Conservation (phyloP, 495 filamentous ascomycete species). For the Amphirosellinia nigrospora region DNA sequence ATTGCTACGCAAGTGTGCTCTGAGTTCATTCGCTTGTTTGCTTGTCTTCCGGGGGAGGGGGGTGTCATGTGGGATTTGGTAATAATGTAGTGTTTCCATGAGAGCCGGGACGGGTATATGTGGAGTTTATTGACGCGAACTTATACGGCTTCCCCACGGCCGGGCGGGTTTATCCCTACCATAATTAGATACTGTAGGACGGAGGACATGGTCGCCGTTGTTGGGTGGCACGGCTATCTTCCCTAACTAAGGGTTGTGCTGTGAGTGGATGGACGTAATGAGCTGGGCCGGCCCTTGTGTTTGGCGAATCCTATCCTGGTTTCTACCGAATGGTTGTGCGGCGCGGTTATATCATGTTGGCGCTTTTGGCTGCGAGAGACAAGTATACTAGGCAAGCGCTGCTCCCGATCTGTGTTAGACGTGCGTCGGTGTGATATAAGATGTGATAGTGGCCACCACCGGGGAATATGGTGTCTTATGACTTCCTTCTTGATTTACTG, state of each 20-base stretch:
- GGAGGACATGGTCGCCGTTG: slow-evolving; percentile 4
- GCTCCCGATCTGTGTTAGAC: neutral
- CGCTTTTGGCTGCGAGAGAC: neutral
- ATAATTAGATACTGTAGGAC: slow-evolving; percentile 22
- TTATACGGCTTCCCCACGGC: slow-evolving; percentile 2
- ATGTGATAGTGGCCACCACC: neutral
- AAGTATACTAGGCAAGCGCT: neutral
- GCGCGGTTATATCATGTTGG: neutral
- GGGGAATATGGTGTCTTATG: neutral
- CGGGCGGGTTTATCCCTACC: neutral
- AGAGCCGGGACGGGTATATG: slow-evolving; percentile 7
- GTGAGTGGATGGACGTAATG: slow-evolving; percentile 1
- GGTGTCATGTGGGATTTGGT: neutral
- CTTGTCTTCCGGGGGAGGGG: neutral
- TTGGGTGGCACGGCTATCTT: slow-evolving; percentile 9
- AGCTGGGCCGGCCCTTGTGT: slow-evolving; percentile 4
- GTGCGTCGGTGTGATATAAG: slow-evolving; percentile 2
- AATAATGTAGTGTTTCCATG: slow-evolving; percentile 9
- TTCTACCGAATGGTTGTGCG: slow-evolving; percentile 3
- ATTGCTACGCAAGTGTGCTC: neutral
- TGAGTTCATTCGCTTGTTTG: neutral
- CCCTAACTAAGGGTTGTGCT: neutral
- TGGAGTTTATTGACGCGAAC: slow-evolving; percentile 10
- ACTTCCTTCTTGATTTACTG: neutral
- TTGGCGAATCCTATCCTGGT: neutral